Base-by-base conservation (phyloP, 2,329 filamentous ascomycete genomes). In the Cladosporium sp. region DNA sequence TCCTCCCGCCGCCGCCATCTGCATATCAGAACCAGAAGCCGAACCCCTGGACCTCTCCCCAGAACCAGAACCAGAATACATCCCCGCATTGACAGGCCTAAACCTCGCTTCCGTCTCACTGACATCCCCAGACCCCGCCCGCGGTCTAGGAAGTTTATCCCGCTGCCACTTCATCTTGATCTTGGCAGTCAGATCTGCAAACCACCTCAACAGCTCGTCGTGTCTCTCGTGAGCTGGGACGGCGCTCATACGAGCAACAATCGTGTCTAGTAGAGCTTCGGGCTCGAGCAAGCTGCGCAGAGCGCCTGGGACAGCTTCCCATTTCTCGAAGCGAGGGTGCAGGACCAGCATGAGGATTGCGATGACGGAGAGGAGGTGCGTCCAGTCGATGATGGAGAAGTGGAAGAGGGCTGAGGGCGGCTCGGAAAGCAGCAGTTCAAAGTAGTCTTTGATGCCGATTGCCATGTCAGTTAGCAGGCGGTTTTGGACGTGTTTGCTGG, bases 401-500 rank as follows among this genome's bases (percentile, higher is more conserved):
- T 62, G 63, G 48, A 67, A 63, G n/a, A 68, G 49, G 1, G 59
- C 60, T 5, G 58, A 42, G 15, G 64, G 55, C 6, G 65, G 61
- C 20, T 63, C 57, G 25, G 59, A 52, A 28, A 67, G 57, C 15
- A 68, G 17, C n/a, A 64, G 62, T 47, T 68, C 67, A 15, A 66
- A 37, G 53, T 66, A 69, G 12, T 67, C 65, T 54, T 68, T 68
- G 51, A 67, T 60, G 15, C 58, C 53, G 51, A 63, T 36, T 10
- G 55, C 47, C 10, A 42, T 50, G 32, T 50, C 47, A 15, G 45
- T 51, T 17, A 50, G 37, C 35, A 50, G 35, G n/a, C 44, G 20
- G 1, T 40, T 51, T 19, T 50, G 32, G 15, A 25, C 22, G 20
- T 57, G 25, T 51, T 34, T 42, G 19, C 32, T 44, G 55, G 24